Conservation (phyloP, 306 rosid species). For the Pyrus pyrifolia region DNA sequence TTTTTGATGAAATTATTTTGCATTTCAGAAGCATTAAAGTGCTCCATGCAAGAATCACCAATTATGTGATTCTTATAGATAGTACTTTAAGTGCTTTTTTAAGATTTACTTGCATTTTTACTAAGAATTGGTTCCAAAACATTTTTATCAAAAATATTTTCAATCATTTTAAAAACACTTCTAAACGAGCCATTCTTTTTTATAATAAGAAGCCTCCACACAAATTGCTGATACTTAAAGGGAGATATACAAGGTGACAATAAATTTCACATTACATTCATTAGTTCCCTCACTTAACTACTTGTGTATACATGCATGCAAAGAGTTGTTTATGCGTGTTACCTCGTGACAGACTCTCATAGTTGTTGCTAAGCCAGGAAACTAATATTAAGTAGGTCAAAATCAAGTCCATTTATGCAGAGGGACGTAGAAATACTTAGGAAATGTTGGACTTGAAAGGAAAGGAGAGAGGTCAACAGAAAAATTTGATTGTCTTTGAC, state of each 20-base stretch:
- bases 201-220: background rate
- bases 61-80: too few species aligned
- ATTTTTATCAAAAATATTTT: too few species aligned
- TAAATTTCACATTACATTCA: background rate
- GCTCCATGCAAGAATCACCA: too few species aligned
- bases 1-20: too few species aligned
- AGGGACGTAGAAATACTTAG: background rate
- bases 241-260: background rate
- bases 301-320: background rate
- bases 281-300: background rate
- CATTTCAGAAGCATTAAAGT: too few species aligned
- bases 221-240: background rate
- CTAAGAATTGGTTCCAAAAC: too few species aligned
- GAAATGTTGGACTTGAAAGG: constrained; percentile 33
- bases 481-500: constrained; percentile 46
- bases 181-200: too few species aligned
- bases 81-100: too few species aligned
- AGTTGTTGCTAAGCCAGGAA: background rate
- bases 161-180: too few species aligned
- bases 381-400: constrained; percentile 1
- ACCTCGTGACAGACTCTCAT: background rate
- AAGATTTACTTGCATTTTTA: too few species aligned
- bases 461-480: constrained; percentile 32
- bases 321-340: background rate
- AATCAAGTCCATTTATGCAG: background rate